Evolutionary conservation across 148 eudicot genomes (phyloP), one percentile per base, ranked within the genome.

Genomic region (Rhododendron williamsianum): DNA sequence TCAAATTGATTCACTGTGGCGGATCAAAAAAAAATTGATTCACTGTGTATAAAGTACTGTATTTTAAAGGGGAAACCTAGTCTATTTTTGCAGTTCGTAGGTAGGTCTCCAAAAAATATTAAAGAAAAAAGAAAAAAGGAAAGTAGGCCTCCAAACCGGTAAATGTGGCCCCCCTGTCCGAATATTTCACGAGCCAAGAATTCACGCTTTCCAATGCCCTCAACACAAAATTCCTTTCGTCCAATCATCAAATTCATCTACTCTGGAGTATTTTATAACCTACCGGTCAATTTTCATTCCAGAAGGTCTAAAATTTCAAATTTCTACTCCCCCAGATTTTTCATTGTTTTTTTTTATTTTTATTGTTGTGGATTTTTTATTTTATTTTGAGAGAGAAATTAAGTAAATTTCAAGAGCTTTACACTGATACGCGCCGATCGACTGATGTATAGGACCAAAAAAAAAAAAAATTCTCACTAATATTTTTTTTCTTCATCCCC

Each of bases 181-280:
- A 85, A 85, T 85, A 85, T 78, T 84, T 38, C 76, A 43, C 79
- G 82, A 78, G 21, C 86, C 23, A 63, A 85, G 54, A 78, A 60
- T 77, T 84, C 86, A 78, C 86, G 86, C 76, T 30, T 84, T 73
- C 41, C 82, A 2, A 85, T 74, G 71, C 36, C 36, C 38, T 3
- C 43, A 43, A 9, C 23, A 18, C 86, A 45, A 85, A 85, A 85
- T 85, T 85, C 86, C 76, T 85, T 85, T 18, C 82, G 76, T 30
- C 82, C 76, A 60, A 23, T 41, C 82, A 52, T 13, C 58, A 30
- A 80, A 51, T 52, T 80, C 67, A 16, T 48, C 10, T 48, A 48
- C 11, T 48, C 1, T 41, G 27, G 27, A 27, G 27, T 27, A 30
- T 30, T 41, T 6, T 5, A 30, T 30, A 25, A 56, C 60, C 6